Evolutionary conservation across 805 yeast species (phyloP).

Genomic region (Kuraishia hungarica): DNA sequence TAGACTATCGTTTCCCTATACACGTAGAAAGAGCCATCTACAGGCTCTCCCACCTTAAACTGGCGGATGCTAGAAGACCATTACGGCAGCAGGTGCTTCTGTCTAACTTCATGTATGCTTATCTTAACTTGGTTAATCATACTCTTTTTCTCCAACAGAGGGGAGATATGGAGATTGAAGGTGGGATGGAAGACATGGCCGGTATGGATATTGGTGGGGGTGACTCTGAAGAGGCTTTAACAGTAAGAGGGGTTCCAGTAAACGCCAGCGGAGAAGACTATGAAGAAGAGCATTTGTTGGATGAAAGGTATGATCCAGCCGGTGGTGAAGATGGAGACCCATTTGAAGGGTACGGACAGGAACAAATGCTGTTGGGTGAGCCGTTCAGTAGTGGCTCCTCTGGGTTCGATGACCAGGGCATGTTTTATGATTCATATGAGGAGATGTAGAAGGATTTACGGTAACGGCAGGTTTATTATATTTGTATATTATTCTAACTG

Average conservation of each 20-base stretch:
- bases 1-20: constrained; percentile 81
- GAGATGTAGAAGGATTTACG: background rate
- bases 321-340: background rate
- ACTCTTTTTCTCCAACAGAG: constrained; percentile 68
- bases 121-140: constrained; percentile 89
- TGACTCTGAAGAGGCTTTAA: background rate
- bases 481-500: too few species aligned
- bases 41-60: constrained; percentile 82
- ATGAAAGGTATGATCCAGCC: background rate
- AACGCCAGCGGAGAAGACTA: background rate
- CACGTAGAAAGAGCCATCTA: constrained; percentile 96
- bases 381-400: background rate
- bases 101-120: constrained; percentile 96
- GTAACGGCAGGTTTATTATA: too few species aligned
- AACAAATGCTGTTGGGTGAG: background rate
- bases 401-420: background rate
- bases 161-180: constrained; percentile 21
- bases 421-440: background rate
- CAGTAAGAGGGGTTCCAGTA: background rate
- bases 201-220: background rate
- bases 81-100: constrained; percentile 85
- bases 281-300: constrained; percentile 1
- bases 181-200: constrained; percentile 5
- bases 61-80: constrained; percentile 90
- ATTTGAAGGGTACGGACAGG: background rate